phyloP scores from a whole-genome alignment of 257 asterid species.

The Fraxinus americana region DNA sequence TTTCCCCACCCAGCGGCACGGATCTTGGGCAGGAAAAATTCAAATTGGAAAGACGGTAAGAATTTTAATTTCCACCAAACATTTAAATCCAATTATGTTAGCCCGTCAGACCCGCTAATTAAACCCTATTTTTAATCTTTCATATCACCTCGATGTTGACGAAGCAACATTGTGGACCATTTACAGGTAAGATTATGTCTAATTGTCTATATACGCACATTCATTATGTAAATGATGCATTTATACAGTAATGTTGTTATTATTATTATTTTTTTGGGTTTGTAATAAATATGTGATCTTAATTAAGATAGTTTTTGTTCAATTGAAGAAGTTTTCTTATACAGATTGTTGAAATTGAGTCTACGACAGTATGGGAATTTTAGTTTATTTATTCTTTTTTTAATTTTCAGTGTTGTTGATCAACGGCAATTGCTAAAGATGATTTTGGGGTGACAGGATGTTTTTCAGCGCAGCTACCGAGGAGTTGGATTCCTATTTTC shows the following conservation, averaged over 20 bases:
- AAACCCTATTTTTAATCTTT: not conserved
- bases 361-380: not conserved
- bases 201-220: not conserved
- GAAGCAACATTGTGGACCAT: not conserved
- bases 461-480: conserved; percentile 51
- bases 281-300: not conserved
- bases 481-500: conserved; percentile 82
- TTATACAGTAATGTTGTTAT: not conserved
- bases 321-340: conserved; percentile 23
- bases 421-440: conserved; percentile 14
- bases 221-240: not conserved
- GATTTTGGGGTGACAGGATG: conserved; percentile 38
- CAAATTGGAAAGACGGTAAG: not conserved
- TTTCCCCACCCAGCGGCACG: not conserved
- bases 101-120: not conserved
- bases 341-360: conserved; percentile 25
- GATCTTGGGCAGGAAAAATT: not conserved
- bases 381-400: not conserved
- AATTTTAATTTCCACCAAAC: not conserved
- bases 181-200: not conserved
- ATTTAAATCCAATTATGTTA: not conserved
- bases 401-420: conserved; percentile 13
- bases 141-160: not conserved
- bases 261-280: not conserved
- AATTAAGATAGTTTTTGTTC: not conserved